A percentile compares a stretch with the other conserved stretches of the same genome.
phyloP scores from a whole-genome alignment of 345 rosid genomes.

The Eucalyptus lansdowneana region DNA sequence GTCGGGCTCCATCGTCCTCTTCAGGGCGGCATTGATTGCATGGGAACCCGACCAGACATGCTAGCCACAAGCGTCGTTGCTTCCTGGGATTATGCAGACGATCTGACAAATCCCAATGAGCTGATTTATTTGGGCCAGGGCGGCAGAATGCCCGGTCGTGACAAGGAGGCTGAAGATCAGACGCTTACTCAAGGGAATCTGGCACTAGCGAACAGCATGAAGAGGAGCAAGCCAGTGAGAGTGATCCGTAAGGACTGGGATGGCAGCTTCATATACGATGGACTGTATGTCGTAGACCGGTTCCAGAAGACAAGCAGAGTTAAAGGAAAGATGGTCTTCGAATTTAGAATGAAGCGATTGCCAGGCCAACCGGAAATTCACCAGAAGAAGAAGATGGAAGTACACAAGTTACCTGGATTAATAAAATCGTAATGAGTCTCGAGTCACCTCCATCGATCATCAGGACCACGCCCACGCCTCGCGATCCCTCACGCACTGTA shows the following conservation, averaged over 20 bases:
- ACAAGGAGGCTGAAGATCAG: slow-evolving; percentile 1
- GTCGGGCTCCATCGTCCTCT: background rate
- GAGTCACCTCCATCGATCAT: background rate
- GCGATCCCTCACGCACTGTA: background rate
- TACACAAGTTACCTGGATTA: background rate
- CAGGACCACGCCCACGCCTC: background rate
- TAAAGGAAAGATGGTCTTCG: background rate
- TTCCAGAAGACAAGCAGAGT: background rate
- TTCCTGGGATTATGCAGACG: background rate
- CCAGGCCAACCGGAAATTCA: background rate
- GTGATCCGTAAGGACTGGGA: background rate
- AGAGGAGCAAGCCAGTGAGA: background rate
- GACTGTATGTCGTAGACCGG: background rate
- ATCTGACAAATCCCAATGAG: background rate
- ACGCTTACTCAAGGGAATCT: slow-evolving; percentile 3
- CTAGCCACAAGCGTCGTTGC: slow-evolving; percentile 4
- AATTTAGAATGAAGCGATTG: background rate
- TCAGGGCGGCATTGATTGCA: background rate
- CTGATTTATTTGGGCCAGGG: slow-evolving; percentile 4
- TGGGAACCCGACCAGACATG: background rate
- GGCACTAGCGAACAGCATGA: background rate
- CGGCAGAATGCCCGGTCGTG: background rate
- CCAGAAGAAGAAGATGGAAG: background rate
- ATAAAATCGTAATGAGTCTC: background rate
- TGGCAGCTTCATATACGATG: background rate